A percentile compares a stretch with the other conserved stretches of the same genome.
Conservation (phyloP, 2,329 filamentous ascomycete genomes). For the Juglanconis oblonga region DNA sequence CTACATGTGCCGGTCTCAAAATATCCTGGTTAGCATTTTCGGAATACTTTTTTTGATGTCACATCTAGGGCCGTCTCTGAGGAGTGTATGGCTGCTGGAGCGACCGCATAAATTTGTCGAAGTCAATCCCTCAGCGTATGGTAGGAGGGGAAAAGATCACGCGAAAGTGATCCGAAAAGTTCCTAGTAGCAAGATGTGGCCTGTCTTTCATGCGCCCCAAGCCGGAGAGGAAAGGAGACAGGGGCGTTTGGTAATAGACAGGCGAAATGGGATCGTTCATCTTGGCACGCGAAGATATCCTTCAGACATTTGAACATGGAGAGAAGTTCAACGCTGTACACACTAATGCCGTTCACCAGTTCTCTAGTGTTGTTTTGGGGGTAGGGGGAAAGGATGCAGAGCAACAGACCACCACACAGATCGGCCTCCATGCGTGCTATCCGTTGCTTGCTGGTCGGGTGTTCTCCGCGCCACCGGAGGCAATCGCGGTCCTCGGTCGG, state of each 20-base stretch:
- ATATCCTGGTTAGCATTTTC: not conserved
- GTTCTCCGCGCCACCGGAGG: not conserved
- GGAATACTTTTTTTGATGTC: not conserved
- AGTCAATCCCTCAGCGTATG: not conserved
- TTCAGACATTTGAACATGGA: slow-evolving; percentile 53
- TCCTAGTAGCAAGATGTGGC: slow-evolving; percentile 35
- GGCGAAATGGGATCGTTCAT: slow-evolving; percentile 35
- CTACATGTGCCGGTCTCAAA: not conserved
- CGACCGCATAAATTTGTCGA: not conserved
- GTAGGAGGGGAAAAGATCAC: no score
- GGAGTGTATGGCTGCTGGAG: not conserved
- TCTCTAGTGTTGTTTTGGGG: not conserved
- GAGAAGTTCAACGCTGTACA: slow-evolving; percentile 54
- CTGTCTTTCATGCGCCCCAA: slow-evolving; percentile 54
- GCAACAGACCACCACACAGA: not conserved
- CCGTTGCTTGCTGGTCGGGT: not conserved
- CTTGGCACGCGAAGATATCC: slow-evolving; percentile 55
- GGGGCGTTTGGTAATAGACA: slow-evolving; percentile 59
- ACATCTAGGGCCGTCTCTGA: not conserved
- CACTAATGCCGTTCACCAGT: slow-evolving; percentile 49
- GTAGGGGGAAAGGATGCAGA: not conserved
- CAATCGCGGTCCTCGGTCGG: not conserved
- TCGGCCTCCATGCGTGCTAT: not conserved
- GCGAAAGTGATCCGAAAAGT: no score
- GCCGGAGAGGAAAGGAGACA: slow-evolving; percentile 31